A percentile compares a stretch with the other conserved stretches of the same genome.
Evolutionary conservation across 306 rosid genomes (phyloP).

Genomic region (Boehmeria nivea): DNA sequence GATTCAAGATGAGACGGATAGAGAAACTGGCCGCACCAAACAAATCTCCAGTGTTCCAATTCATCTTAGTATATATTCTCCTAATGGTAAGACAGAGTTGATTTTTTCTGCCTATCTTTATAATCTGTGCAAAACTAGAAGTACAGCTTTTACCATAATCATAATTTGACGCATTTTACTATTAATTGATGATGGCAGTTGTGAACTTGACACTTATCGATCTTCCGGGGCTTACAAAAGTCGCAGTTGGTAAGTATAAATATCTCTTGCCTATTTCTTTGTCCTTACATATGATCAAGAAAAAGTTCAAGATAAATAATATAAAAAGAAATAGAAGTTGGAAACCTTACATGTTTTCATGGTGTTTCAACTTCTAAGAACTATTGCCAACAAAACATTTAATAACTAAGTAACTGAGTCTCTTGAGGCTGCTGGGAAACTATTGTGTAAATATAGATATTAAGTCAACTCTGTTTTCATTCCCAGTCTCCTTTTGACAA

Average conservation of each 20-base stretch:
- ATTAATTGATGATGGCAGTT: slow-evolving; percentile 51
- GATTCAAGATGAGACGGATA: slow-evolving; percentile 89
- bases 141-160: slow-evolving; percentile 2
- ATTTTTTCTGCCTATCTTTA: not conserved
- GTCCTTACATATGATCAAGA: no score
- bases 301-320: no score
- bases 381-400: no score
- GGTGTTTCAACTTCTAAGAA: no score
- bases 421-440: not conserved
- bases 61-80: slow-evolving; percentile 93
- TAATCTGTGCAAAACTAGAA: no score
- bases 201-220: slow-evolving; percentile 93
- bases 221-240: slow-evolving; percentile 97
- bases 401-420: not conserved
- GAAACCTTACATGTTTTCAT: no score
- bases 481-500: no score
- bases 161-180: slow-evolving; percentile 6
- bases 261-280: not conserved
- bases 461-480: not conserved
- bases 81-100: slow-evolving; percentile 52
- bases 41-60: slow-evolving; percentile 85
- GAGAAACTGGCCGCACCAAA: slow-evolving; percentile 87
- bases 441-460: no score
- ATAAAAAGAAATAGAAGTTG: no score
- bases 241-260: slow-evolving; percentile 75